Conservation (phyloP, 169 alveolate genomes). For the Besnoitia besnoiti region DNA sequence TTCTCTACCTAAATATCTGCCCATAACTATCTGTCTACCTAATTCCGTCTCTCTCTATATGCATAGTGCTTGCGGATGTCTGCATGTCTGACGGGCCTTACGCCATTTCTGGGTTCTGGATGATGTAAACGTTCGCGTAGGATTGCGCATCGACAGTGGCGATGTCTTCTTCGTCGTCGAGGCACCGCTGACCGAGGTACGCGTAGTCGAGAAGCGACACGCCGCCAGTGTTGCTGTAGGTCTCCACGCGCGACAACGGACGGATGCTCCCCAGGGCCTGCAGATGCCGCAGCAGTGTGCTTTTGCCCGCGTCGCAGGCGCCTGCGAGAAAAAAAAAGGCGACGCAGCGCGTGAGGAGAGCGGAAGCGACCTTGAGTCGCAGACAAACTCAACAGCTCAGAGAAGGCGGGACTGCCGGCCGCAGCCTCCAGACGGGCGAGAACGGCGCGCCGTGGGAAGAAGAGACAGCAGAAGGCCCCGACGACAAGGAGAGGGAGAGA, state of each 20-base stretch:
- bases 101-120: background rate
- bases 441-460: background rate
- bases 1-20: background rate
- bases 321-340: background rate
- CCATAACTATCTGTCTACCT: background rate
- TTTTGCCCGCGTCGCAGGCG: slow-evolving; percentile 27
- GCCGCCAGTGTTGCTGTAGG: slow-evolving; percentile 34
- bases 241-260: slow-evolving; percentile 23
- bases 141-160: slow-evolving; percentile 8
- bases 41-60: background rate
- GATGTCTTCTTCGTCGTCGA: slow-evolving; percentile 5
- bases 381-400: background rate
- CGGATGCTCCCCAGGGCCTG: background rate
- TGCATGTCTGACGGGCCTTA: background rate
- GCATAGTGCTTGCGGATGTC: background rate
- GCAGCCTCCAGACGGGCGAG: background rate
- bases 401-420: background rate
- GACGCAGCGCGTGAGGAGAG: background rate
- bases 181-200: background rate
- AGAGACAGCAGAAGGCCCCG: background rate
- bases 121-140: slow-evolving; percentile 11
- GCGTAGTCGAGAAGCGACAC: slow-evolving; percentile 37
- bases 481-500: background rate
- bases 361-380: background rate
- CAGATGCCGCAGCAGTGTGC: slow-evolving; percentile 33